Evolutionary conservation across 768 basidiomycete species (phyloP).

Genomic region (Mycena maculata): DNA sequence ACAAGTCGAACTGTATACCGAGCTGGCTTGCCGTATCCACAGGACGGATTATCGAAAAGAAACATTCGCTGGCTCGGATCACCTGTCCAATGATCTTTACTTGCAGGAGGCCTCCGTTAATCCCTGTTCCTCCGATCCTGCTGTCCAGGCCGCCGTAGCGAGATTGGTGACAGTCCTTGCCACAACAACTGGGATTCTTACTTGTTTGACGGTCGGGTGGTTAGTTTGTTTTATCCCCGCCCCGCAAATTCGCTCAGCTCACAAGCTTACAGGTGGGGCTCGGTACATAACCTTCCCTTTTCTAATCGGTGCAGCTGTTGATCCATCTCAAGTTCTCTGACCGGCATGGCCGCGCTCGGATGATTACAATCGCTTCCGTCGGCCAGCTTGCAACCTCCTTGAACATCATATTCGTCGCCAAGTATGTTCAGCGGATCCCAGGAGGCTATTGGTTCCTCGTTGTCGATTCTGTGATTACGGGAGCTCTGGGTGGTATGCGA

Average conservation of each 20-base stretch:
- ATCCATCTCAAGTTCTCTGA: slow-evolving; percentile 71
- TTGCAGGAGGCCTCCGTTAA: background rate
- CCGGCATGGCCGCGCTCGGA: slow-evolving; percentile 73
- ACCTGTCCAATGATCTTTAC: slow-evolving; percentile 50
- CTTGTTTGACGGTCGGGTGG: slow-evolving; percentile 18
- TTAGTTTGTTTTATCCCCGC: no score
- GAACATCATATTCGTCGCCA: slow-evolving; percentile 74
- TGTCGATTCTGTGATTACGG: slow-evolving; percentile 73
- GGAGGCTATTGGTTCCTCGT: slow-evolving; percentile 87
- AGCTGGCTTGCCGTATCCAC: slow-evolving; percentile 20
- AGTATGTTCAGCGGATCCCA: slow-evolving; percentile 69
- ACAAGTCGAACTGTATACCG: slow-evolving; percentile 16
- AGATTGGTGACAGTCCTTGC: slow-evolving; percentile 55
- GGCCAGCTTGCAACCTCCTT: slow-evolving; percentile 74
- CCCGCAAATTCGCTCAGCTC: no score
- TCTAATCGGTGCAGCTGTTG: background rate
- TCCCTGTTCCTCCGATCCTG: slow-evolving; percentile 73
- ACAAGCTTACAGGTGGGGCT: no score
- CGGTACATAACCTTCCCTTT: slow-evolving; percentile 5
- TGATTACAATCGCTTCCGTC: slow-evolving; percentile 68
- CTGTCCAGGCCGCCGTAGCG: slow-evolving; percentile 76
- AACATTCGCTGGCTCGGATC: slow-evolving; percentile 49
- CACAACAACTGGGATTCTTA: slow-evolving; percentile 12
- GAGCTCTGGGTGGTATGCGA: slow-evolving; percentile 75
- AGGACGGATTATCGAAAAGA: slow-evolving; percentile 62